Evolutionary conservation across 495 filamentous ascomycete genomes (phyloP).

Genomic region (Penicillium cosmopolitanum): DNA sequence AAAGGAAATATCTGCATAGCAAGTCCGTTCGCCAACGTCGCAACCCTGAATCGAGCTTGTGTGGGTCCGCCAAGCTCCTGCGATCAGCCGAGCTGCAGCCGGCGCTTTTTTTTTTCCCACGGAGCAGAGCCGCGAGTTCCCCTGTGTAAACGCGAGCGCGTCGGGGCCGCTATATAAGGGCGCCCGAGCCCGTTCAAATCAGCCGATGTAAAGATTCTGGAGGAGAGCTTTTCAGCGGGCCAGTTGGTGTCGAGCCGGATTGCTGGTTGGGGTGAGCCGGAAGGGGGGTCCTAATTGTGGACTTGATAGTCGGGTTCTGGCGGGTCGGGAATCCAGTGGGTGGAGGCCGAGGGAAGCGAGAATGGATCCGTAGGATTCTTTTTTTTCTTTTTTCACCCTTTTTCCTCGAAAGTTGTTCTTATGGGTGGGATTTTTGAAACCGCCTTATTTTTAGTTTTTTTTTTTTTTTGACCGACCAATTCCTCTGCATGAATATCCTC

Average conservation of each 20-base stretch:
- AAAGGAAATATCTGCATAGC: background rate
- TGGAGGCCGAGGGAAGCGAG: slow-evolving; percentile 31
- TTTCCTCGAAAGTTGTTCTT: background rate
- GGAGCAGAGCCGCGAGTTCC: slow-evolving; percentile 28
- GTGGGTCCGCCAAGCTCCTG: slow-evolving; percentile 37
- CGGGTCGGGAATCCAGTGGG: slow-evolving; percentile 31
- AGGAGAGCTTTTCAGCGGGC: slow-evolving; percentile 6
- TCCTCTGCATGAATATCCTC: background rate
- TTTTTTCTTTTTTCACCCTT: slow-evolving; percentile 20
- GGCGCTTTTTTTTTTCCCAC: slow-evolving; percentile 18
- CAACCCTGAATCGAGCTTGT: slow-evolving; percentile 30
- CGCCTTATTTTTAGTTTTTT: slow-evolving; percentile 7
- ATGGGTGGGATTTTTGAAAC: slow-evolving; percentile 19
- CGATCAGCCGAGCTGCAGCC: slow-evolving; percentile 30
- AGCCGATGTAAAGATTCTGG: background rate
- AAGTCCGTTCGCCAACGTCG: slow-evolving; percentile 17
- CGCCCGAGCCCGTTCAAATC: slow-evolving; percentile 4
- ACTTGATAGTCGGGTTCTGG: slow-evolving; percentile 29
- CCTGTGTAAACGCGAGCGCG: background rate
- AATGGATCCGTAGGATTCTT: slow-evolving; percentile 22
- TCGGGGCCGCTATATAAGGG: slow-evolving; percentile 15
- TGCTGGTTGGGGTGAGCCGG: slow-evolving; percentile 25
- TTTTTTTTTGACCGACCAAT: slow-evolving; percentile 2
- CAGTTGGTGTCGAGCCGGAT: slow-evolving; percentile 10
- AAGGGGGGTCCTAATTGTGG: slow-evolving; percentile 12